A percentile compares a stretch with the other conserved stretches of the same genome.
Conservation (phyloP, 1,284 basidiomycete species). For the Porphyrellus sp. region DNA sequence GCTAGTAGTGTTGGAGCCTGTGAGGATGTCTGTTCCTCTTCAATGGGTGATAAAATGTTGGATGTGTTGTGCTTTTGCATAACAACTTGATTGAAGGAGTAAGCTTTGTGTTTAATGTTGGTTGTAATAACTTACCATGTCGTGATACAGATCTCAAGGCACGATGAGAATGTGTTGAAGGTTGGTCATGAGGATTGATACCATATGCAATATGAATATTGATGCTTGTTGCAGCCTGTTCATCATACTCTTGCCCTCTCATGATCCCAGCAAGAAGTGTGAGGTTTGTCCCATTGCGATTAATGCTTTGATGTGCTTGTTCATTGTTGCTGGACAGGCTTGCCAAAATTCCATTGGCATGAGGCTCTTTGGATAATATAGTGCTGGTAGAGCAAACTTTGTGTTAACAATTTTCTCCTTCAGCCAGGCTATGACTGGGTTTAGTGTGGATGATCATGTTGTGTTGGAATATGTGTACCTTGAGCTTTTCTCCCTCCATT, state of each 20-base stretch:
- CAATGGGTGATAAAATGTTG: too few species aligned
- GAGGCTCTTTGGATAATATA: conserved; percentile 2
- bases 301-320: conserved; percentile 6
- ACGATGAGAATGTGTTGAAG: too few species aligned
- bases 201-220: not conserved
- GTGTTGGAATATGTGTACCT: not conserved
- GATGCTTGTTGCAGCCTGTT: not conserved
- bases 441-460: not conserved
- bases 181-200: not conserved
- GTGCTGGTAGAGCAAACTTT: not conserved
- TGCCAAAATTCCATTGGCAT: conserved; percentile 3
- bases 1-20: too few species aligned
- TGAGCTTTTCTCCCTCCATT: conserved; percentile 2
- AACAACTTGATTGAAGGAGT: too few species aligned
- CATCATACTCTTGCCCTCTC: conserved; percentile 4
- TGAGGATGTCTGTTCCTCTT: too few species aligned
- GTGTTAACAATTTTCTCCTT: not conserved
- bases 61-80: too few species aligned
- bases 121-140: too few species aligned
- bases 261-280: conserved; percentile 5
- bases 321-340: conserved; percentile 7
- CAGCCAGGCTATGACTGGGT: not conserved
- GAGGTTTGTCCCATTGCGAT: not conserved
- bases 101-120: too few species aligned
- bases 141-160: too few species aligned